Percentiles rank a stretch among this genome's conserved stretches.
Evolutionary conservation across 805 yeast species (phyloP).

Genomic region (Kuraishia capsulata): DNA sequence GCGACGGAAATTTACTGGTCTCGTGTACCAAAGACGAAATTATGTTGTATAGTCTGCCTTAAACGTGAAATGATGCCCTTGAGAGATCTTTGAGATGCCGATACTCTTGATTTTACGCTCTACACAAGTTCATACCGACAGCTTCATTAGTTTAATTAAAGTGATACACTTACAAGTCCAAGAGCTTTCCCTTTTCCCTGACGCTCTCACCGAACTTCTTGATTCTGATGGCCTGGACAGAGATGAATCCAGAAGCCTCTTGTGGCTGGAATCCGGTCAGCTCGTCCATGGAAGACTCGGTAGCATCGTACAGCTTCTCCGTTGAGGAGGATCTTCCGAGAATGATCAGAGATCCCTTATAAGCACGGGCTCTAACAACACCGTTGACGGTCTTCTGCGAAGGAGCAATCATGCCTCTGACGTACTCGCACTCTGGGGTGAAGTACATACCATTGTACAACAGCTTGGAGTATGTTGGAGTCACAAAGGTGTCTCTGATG

Average conservation of each 20-base stretch:
- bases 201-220: slow-evolving; percentile 97
- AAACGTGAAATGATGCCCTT: too few relatives aligned
- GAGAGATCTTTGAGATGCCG: not conserved
- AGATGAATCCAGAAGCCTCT: slow-evolving; percentile 95
- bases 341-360: slow-evolving; percentile 80
- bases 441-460: slow-evolving; percentile 97
- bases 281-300: slow-evolving; percentile 99
- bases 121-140: not conserved
- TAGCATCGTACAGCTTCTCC: slow-evolving; percentile 94
- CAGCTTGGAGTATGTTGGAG: slow-evolving; percentile 82
- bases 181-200: slow-evolving; percentile 60
- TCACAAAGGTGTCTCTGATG: slow-evolving; percentile 92
- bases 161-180: slow-evolving; percentile 27
- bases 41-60: too few relatives aligned
- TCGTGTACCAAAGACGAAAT: not conserved
- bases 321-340: slow-evolving; percentile 94
- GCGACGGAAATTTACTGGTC: not conserved
- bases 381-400: slow-evolving; percentile 96
- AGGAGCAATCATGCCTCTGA: slow-evolving; percentile 88
- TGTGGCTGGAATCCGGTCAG: slow-evolving; percentile 96
- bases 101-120: not conserved
- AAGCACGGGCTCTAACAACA: slow-evolving; percentile 84
- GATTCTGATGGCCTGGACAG: slow-evolving; percentile 96
- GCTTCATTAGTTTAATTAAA: not conserved
- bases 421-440: slow-evolving; percentile 96